A percentile compares a stretch with the other conserved stretches of the same genome.
phyloP scores from a whole-genome alignment of 1,139 yeast genomes.

The Yamadazyma sp. region DNA sequence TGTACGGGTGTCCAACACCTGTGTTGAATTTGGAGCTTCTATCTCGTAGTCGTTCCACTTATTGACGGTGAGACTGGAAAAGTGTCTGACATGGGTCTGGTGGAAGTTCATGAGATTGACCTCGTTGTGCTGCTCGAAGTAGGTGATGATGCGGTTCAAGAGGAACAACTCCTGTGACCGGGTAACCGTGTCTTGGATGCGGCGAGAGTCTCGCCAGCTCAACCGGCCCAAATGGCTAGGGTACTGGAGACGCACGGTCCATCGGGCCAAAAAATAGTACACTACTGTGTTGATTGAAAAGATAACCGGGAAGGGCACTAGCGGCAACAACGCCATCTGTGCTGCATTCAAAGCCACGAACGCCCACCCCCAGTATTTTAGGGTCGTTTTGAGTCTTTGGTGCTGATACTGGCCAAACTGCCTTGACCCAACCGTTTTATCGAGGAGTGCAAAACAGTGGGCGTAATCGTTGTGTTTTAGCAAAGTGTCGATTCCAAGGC shows the following conservation, averaged over 20 bases:
- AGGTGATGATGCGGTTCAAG: constrained; percentile 33
- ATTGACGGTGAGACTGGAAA: constrained; percentile 19
- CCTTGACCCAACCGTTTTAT: constrained; percentile 18
- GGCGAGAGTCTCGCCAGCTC: constrained; percentile 35
- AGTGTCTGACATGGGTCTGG: constrained; percentile 29
- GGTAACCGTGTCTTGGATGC: constrained; percentile 20
- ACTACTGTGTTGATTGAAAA: constrained; percentile 2
- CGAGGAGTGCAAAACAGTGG: constrained; percentile 32
- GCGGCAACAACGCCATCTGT: constrained; percentile 3
- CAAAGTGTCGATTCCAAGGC: constrained; percentile 22
- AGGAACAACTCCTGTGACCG: constrained; percentile 30
- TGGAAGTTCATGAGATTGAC: constrained; percentile 41
- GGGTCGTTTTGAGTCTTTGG: not conserved
- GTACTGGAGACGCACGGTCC: constrained; percentile 13
- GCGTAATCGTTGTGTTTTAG: constrained; percentile 34
- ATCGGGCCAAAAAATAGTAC: constrained; percentile 1
- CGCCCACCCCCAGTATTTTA: not conserved
- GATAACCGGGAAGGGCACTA: constrained; percentile 5
- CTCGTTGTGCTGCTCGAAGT: constrained; percentile 43
- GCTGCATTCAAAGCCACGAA: constrained; percentile 4
- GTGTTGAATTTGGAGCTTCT: constrained; percentile 22
- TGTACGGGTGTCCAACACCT: not conserved
- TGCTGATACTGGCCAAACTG: not conserved
- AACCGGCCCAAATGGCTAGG: constrained; percentile 27
- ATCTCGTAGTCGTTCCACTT: constrained; percentile 27